phyloP scores from a whole-genome alignment of 2,329 filamentous ascomycete genomes.

The Zasmidium citrigriseum region DNA sequence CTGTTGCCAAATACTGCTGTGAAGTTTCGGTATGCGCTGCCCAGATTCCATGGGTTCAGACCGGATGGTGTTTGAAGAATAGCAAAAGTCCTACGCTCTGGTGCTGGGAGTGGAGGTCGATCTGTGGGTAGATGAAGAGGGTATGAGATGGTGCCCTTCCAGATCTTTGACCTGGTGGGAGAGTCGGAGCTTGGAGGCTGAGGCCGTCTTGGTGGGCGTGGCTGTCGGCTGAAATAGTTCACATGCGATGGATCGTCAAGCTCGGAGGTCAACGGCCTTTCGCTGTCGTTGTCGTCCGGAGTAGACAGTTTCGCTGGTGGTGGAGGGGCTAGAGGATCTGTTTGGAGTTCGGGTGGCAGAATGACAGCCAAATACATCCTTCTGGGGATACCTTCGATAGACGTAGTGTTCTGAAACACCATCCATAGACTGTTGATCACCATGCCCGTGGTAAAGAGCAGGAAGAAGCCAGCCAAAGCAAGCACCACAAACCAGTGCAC shows the following conservation, averaged over 20 bases:
- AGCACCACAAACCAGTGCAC: constrained; percentile 67
- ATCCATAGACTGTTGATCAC: constrained; percentile 69
- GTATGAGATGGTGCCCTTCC: constrained; percentile 57
- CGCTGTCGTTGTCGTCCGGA: constrained; percentile 18
- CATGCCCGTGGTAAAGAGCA: constrained; percentile 81
- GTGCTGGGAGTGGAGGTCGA: constrained; percentile 36
- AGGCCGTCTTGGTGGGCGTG: constrained; percentile 16
- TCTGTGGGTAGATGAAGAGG: constrained; percentile 47
- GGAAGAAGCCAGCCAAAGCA: constrained; percentile 70
- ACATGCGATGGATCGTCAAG: constrained; percentile 35
- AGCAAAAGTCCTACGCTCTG: constrained; percentile 66
- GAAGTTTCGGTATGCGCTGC: constrained; percentile 65
- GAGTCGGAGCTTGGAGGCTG: constrained; percentile 3
- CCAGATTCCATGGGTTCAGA: constrained; percentile 85
- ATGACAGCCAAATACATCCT: constrained; percentile 75
- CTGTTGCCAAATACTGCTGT: constrained; percentile 75
- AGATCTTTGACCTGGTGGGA: constrained; percentile 24
- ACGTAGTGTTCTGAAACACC: constrained; percentile 73
- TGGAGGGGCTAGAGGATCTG: constrained; percentile 20
- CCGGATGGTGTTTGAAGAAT: constrained; percentile 72
- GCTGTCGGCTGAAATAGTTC: constrained; percentile 32
- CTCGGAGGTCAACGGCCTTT: constrained; percentile 35
- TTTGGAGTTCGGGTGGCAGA: constrained; percentile 53
- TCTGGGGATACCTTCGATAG: constrained; percentile 72
- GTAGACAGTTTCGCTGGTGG: constrained; percentile 18